Conservation (phyloP, 768 basidiomycete genomes). For the Kwoniella sp. region DNA sequence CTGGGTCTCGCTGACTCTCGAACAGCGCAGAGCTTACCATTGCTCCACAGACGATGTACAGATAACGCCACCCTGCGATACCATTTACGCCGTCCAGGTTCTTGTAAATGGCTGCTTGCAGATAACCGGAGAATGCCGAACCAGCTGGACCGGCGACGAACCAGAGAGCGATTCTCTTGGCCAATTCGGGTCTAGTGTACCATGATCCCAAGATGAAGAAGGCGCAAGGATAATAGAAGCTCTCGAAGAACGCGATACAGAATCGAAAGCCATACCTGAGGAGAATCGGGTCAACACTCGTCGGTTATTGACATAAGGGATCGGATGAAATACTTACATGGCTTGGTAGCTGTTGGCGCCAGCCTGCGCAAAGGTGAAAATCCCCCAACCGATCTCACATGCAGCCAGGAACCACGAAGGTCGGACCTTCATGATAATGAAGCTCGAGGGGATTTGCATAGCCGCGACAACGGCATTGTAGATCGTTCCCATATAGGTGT, state of each 20-base stretch:
- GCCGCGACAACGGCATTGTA: constrained; percentile 28
- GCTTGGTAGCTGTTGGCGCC: constrained; percentile 23
- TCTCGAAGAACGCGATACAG: constrained; percentile 24
- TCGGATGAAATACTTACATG: constrained; percentile 14
- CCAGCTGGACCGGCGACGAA: constrained; percentile 24
- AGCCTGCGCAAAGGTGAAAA: constrained; percentile 37
- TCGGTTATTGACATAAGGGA: neutral
- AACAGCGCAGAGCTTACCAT: constrained; percentile 17
- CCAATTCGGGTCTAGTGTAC: constrained; percentile 22
- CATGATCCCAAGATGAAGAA: constrained; percentile 24
- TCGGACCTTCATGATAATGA: constrained; percentile 27
- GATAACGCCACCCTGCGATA: constrained; percentile 32
- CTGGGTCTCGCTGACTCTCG: neutral
- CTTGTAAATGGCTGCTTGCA: constrained; percentile 31
- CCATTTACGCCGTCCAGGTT: constrained; percentile 23
- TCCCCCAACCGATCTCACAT: constrained; percentile 32
- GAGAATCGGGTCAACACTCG: neutral
- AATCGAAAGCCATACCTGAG: constrained; percentile 31
- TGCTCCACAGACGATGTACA: constrained; percentile 31
- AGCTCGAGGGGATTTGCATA: constrained; percentile 30
- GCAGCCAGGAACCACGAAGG: constrained; percentile 23
- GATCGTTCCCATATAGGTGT: constrained; percentile 32
- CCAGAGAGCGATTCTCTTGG: constrained; percentile 27
- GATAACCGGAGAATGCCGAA: constrained; percentile 24
- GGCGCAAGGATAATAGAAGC: constrained; percentile 13